These are phyloP conservation scores for Sambucus nigra DNA, from an alignment of 129 eudicot genomes.

Conservation along the genomic window DNA sequence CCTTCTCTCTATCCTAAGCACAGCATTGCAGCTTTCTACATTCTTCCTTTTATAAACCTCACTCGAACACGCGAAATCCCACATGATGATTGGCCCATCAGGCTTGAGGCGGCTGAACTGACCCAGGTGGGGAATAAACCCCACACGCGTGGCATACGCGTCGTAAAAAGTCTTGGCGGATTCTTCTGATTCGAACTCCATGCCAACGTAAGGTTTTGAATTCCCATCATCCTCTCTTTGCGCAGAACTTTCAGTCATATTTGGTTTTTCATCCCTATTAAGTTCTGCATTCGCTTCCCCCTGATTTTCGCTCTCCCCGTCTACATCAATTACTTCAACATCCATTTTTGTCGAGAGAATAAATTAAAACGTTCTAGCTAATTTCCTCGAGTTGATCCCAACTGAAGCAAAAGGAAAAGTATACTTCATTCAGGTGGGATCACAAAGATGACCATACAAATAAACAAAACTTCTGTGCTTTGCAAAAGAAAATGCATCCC, in stretches of 20 bases:
- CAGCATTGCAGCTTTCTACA: constrained; percentile 43
- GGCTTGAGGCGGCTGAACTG: constrained; percentile 32
- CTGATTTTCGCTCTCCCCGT: constrained; percentile 20
- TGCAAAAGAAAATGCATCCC: too few relatives aligned
- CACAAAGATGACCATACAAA: too few relatives aligned
- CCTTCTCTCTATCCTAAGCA: constrained; percentile 36
- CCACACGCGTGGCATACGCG: constrained; percentile 41
- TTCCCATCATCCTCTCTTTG: constrained; percentile 17
- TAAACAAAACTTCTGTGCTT: too few relatives aligned
- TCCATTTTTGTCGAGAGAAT: constrained; percentile 13
- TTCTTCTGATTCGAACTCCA: constrained; percentile 46
- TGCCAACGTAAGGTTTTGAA: constrained; percentile 36
- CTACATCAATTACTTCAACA: constrained; percentile 18
- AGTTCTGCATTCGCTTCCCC: constrained; percentile 10
- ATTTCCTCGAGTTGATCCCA: constrained; percentile 1
- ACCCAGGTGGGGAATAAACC: constrained; percentile 39
- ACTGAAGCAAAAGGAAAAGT: constrained; percentile 3
- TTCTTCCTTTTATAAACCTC: constrained; percentile 39
- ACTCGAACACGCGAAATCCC: constrained; percentile 43
- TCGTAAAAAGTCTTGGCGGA: constrained; percentile 44
- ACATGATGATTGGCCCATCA: constrained; percentile 32
- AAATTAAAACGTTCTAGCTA: not conserved
- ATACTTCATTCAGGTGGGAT: too few relatives aligned
- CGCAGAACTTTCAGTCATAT: constrained; percentile 9
- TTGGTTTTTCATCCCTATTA: constrained; percentile 10